Conservation (phyloP, 2,329 filamentous ascomycete genomes). For the Rhinocladiella similis region DNA sequence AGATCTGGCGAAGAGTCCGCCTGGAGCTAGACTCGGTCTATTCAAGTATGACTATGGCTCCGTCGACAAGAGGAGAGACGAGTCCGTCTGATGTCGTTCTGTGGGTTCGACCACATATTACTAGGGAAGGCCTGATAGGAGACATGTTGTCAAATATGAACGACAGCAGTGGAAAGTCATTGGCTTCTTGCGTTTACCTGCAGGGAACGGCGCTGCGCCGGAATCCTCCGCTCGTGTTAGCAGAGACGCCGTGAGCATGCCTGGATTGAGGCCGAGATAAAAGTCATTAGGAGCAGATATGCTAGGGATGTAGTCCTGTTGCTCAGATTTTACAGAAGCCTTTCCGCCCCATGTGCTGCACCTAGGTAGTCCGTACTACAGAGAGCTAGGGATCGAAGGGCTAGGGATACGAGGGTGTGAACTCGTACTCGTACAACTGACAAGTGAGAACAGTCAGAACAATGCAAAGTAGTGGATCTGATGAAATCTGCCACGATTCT, state of each 20-base stretch:
- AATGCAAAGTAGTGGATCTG: neutral
- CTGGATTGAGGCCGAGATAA: constrained; percentile 34
- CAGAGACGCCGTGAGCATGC: constrained; percentile 28
- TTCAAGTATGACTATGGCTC: constrained; percentile 43
- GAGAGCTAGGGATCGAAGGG: too few species aligned
- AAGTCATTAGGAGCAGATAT: too few species aligned
- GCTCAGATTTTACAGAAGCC: too few species aligned
- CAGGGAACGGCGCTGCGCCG: constrained; percentile 52
- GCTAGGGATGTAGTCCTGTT: too few species aligned
- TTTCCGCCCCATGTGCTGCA: too few species aligned
- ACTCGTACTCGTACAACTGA: neutral
- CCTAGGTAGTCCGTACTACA: too few species aligned
- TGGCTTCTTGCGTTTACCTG: constrained; percentile 50
- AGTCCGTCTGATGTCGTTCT: constrained; percentile 47
- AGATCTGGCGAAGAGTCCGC: constrained; percentile 59
- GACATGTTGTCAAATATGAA: constrained; percentile 50
- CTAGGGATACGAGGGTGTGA: too few species aligned
- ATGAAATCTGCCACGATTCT: constrained; percentile 17
- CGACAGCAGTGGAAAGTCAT: constrained; percentile 26
- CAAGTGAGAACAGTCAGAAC: constrained; percentile 8
- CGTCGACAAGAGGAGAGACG: constrained; percentile 34
- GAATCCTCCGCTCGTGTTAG: constrained; percentile 45
- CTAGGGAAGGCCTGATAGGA: constrained; percentile 52
- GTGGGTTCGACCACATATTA: constrained; percentile 53
- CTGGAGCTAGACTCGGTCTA: constrained; percentile 58